Base-by-base conservation (phyloP, 208 protist species). In the Trypanosoma mega region DNA sequence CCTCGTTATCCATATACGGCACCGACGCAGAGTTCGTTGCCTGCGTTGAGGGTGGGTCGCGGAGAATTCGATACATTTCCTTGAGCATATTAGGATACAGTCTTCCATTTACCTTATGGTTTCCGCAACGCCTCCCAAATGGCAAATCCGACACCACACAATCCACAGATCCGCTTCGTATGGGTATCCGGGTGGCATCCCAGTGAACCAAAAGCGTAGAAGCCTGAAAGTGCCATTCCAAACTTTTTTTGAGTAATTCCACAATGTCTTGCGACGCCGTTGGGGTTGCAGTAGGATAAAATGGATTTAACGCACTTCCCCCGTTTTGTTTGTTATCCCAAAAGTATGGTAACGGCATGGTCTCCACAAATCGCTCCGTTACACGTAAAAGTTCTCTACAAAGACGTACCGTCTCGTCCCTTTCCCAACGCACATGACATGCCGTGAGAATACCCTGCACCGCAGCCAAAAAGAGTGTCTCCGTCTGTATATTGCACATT, bases 61-160 rank as follows among this genome's bases (percentile, higher is more conserved):
- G 63, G 9, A 85, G 66, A 9, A 85, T 52, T 33, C 82, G 75
- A 34, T 82, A 41, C 27, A 71, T 79, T 63, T 85, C 76, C 2
- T 50, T 50, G 27, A 90, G 33, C 12, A 85, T 58, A 8, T 36
- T 37, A 12, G 78, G 78, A 56, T 90, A 90, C 1, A 90, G 64
- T 3, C 56, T 45, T 14, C 24, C 20, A 50, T 90, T 90, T 14
- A 47, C 54, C 21, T 48, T 36, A 68, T 90, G 82, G 14, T 34
- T 84, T 29, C 76, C 82, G 59, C 82, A 90, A 4, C 78, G 72
- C 14, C 70, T 50, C 5, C 82, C 82, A 69, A 90, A 90, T 0
- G 82, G 82, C 63, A 90, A 69, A 48, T 90, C 82, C 11, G 78
- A 84, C 1, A 90, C 45, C 2, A 90, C 56, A 58, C 72, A 65